Evolutionary conservation across 768 basidiomycete genomes (phyloP), one percentile per base, ranked within the genome.

Genomic region (Bullera alba): DNA sequence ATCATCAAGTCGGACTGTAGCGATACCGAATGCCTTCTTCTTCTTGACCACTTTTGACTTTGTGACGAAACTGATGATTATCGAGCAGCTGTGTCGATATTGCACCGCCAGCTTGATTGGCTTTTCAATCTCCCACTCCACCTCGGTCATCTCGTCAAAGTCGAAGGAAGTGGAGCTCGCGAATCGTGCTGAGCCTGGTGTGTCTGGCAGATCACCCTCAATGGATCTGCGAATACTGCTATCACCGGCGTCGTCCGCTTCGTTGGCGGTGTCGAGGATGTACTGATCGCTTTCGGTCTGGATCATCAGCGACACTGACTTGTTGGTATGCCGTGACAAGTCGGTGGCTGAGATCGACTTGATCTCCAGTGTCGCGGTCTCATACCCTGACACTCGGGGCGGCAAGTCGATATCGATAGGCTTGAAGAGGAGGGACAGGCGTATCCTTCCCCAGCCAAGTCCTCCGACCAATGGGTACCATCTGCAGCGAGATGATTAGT

Each of bases 361-460:
- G 30, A 74, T 47, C 14, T 60, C 55, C 19, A 71, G 49, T 1
- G 71, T 65, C 1, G 67, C 63, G 1, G 67, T 52, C 25, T 74
- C 73, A 55, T 59, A 73, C 4, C 66, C 70, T 10, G 60, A 60
- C 27, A 71, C 50, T 16, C 59, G 56, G 1, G 48, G 50, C 4
- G 73, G 70, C 2, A 74, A 56, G 16, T 42, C 14, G 23, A 71
- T 60, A 28, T 74, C 70, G 32, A 74, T 46, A 1, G 71, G 60
- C 50, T 72, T 74, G 65, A 70, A 74, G 0, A 74, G 57, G 1
- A 71, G 50, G 0, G 70, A 71, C 5, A 74, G 34, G 1, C 70
- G 63, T 26, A 70, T 49, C n/a, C 62, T 38, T 5, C 71, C 71
- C 58, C 66, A 66, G 2, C 73, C 73, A 2, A 74, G 49, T 4